A percentile compares a stretch with the other conserved stretches of the same genome.
Evolutionary conservation across 441 rosid genomes (phyloP).

Genomic region (Iberis amara): DNA sequence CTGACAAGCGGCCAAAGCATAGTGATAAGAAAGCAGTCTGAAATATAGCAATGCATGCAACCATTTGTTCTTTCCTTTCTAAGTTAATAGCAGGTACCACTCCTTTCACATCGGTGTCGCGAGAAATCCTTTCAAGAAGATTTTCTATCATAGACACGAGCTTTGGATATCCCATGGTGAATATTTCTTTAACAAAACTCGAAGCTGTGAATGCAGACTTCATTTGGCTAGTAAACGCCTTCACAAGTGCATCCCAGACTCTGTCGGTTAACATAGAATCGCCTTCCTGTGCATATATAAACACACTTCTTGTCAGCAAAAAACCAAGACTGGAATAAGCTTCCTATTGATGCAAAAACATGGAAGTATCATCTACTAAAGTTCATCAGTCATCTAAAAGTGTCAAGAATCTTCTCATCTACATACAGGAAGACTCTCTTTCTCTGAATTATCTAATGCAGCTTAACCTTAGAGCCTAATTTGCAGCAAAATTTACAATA

Average conservation of each 20-base stretch:
- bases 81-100: slow-evolving; percentile 70
- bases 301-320: slow-evolving; percentile 25
- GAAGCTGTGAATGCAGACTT: slow-evolving; percentile 94
- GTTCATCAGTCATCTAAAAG: not conserved
- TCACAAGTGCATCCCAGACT: slow-evolving; percentile 95
- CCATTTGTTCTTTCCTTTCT: slow-evolving; percentile 76
- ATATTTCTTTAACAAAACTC: slow-evolving; percentile 91
- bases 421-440: slow-evolving; percentile 10
- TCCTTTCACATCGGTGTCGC: slow-evolving; percentile 81
- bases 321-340: not conserved
- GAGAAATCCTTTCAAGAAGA: slow-evolving; percentile 78
- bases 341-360: slow-evolving; percentile 2
- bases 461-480: not conserved
- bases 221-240: slow-evolving; percentile 84
- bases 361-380: not conserved
- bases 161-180: slow-evolving; percentile 88
- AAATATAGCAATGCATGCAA: slow-evolving; percentile 72
- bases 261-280: slow-evolving; percentile 78
- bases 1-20: slow-evolving; percentile 79
- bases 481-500: not conserved
- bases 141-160: slow-evolving; percentile 77
- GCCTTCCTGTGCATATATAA: slow-evolving; percentile 52
- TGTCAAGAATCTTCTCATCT: not conserved
- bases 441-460: slow-evolving; percentile 12
- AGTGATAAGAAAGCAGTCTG: slow-evolving; percentile 78